Evolutionary conservation across 805 yeast genomes (phyloP).

Genomic region (Metschnikowia arizonensis): DNA sequence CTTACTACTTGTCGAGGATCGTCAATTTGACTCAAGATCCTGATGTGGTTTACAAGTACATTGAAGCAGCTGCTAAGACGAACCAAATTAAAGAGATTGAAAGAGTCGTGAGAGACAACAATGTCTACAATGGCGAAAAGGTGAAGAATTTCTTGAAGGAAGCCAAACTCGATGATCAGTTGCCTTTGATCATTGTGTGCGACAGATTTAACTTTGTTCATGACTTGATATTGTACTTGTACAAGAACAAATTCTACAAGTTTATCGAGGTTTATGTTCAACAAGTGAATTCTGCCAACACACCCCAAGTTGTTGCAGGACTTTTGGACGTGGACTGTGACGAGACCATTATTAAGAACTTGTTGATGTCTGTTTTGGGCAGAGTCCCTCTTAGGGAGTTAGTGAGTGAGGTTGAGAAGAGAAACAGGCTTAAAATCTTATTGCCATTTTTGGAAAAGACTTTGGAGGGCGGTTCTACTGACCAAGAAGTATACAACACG

Average conservation of each 20-base stretch:
- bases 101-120: slow-evolving; percentile 91
- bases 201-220: slow-evolving; percentile 89
- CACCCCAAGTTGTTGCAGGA: slow-evolving; percentile 96
- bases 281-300: slow-evolving; percentile 91
- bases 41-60: slow-evolving; percentile 93
- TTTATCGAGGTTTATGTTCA: slow-evolving; percentile 97
- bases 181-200: slow-evolving; percentile 94
- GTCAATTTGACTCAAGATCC: slow-evolving; percentile 92
- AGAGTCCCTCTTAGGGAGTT: slow-evolving; percentile 89
- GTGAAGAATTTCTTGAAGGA: slow-evolving; percentile 97
- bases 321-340: slow-evolving; percentile 96
- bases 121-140: slow-evolving; percentile 92
- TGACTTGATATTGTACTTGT: slow-evolving; percentile 86
- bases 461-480: slow-evolving; percentile 76
- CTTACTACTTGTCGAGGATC: slow-evolving; percentile 87
- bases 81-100: slow-evolving; percentile 93
- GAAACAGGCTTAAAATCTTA: slow-evolving; percentile 87
- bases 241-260: slow-evolving; percentile 93
- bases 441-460: slow-evolving; percentile 92
- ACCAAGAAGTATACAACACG: slow-evolving; percentile 89
- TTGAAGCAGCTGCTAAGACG: slow-evolving; percentile 86
- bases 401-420: slow-evolving; percentile 92
- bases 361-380: slow-evolving; percentile 82
- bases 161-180: slow-evolving; percentile 87
- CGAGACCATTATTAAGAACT: slow-evolving; percentile 74